phyloP scores from a whole-genome alignment of 1,284 basidiomycete genomes.

The Porodaedalea pini region DNA sequence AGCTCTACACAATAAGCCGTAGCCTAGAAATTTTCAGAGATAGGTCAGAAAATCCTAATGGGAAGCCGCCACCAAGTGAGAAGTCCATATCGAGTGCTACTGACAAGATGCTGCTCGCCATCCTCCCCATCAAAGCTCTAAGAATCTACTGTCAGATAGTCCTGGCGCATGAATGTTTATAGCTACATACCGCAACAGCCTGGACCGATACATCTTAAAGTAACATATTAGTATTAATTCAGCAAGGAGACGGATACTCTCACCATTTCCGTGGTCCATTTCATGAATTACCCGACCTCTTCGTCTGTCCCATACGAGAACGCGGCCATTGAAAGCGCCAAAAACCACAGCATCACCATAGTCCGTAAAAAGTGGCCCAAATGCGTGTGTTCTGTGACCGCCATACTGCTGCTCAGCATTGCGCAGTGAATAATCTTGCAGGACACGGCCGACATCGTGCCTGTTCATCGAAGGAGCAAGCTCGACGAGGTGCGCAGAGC shows the following conservation, averaged over 20 bases:
- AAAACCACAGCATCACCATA: constrained; percentile 50
- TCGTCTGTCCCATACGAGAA: constrained; percentile 57
- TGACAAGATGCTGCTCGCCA: constrained; percentile 8
- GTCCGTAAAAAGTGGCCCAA: constrained; percentile 51
- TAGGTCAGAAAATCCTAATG: not conserved
- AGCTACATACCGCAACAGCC: constrained; percentile 3
- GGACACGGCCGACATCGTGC: constrained; percentile 47
- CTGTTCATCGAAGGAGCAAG: constrained; percentile 35
- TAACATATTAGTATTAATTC: not conserved
- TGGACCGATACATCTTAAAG: constrained; percentile 1
- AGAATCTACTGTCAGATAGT: not conserved
- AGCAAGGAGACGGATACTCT: not conserved
- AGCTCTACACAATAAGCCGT: no score
- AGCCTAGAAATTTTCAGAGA: no score
- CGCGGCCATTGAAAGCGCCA: constrained; percentile 47
- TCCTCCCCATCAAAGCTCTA: constrained; percentile 6
- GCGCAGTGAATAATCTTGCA: constrained; percentile 45
- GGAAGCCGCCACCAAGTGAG: constrained; percentile 14
- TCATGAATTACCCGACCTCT: constrained; percentile 50
- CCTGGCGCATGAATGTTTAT: not conserved
- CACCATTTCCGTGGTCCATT: constrained; percentile 43
- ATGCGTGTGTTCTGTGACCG: constrained; percentile 32
- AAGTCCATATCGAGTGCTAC: constrained; percentile 7
- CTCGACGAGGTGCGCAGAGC: constrained; percentile 44
- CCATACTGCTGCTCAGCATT: constrained; percentile 31